Conservation (phyloP, 2,329 filamentous ascomycete genomes). For the Aspergillus fijiensis region DNA sequence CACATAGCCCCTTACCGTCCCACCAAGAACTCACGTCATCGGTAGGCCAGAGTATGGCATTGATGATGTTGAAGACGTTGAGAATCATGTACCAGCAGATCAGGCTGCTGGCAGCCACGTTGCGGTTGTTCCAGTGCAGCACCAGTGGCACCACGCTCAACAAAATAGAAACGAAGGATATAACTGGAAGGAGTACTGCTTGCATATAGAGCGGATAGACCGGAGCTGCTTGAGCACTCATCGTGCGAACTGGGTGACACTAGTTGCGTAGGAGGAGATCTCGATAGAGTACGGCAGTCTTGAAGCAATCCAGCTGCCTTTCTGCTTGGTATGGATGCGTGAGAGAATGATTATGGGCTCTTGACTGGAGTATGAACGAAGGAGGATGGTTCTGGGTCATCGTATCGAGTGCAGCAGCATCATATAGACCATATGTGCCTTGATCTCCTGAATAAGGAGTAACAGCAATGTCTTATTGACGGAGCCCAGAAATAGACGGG, state of each 20-base stretch:
- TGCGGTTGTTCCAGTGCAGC: slow-evolving; percentile 61
- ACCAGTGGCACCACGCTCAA: slow-evolving; percentile 58
- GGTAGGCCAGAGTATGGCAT: slow-evolving; percentile 64
- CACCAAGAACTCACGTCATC: slow-evolving; percentile 58
- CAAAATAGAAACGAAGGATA: slow-evolving; percentile 52
- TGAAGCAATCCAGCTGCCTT: not conserved
- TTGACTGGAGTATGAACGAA: slow-evolving; percentile 3
- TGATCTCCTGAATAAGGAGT: slow-evolving; percentile 11
- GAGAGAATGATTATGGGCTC: not conserved
- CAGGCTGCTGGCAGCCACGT: slow-evolving; percentile 59
- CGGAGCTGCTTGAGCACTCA: slow-evolving; percentile 6
- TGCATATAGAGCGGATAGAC: slow-evolving; percentile 29
- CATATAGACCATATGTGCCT: not conserved
- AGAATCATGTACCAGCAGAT: slow-evolving; percentile 57
- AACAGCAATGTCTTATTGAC: slow-evolving; percentile 9
- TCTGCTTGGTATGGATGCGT: not conserved
- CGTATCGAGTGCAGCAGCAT: slow-evolving; percentile 2
- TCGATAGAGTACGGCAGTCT: not conserved
- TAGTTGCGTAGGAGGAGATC: not conserved
- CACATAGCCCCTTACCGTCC: slow-evolving; percentile 61
- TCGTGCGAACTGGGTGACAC: not conserved
- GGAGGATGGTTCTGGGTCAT: slow-evolving; percentile 16
- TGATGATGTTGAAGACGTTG: slow-evolving; percentile 60
- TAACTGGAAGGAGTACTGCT: slow-evolving; percentile 47
- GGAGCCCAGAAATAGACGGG: not conserved